Conservation (phyloP, 78 protist species). For the Dictyostelium brefeldianum region DNA sequence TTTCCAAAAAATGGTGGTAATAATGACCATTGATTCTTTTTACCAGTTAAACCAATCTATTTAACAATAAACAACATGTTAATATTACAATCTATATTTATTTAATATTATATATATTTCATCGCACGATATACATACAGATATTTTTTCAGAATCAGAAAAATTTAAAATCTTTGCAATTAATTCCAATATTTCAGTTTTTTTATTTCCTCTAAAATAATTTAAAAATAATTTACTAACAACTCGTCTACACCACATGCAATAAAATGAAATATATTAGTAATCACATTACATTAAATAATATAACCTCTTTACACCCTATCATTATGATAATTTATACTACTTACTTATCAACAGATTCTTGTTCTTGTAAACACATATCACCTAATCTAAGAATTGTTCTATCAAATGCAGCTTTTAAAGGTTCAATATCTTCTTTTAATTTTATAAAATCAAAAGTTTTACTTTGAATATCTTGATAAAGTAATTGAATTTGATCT, state of each 20-base stretch:
- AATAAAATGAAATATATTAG: background rate
- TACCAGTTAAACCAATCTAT: conserved; percentile 66
- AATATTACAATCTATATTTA: background rate
- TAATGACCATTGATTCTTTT: conserved; percentile 67
- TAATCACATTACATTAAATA: too few species aligned
- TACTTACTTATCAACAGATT: conserved; percentile 69
- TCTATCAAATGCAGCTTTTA: conserved; percentile 66
- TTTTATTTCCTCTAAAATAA: conserved; percentile 29
- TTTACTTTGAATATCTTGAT: background rate
- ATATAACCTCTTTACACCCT: too few species aligned
- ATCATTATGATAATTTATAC: too few species aligned
- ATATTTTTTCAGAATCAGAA: conserved; percentile 51
- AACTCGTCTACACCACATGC: conserved; percentile 55
- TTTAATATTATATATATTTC: too few species aligned
- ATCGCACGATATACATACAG: too few species aligned
- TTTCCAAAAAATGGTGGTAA: conserved; percentile 68
- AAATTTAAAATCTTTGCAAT: conserved; percentile 64
- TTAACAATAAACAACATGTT: background rate
- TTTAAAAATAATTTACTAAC: conserved; percentile 75
- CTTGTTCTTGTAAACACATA: conserved; percentile 77
- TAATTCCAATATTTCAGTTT: conserved; percentile 44
- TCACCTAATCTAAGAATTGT: conserved; percentile 58
- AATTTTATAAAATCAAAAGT: conserved; percentile 29
- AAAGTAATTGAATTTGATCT: background rate
- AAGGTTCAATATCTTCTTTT: conserved; percentile 67